phyloP scores from a whole-genome alignment of 257 asterid genomes.

The Capsicum baccatum region DNA sequence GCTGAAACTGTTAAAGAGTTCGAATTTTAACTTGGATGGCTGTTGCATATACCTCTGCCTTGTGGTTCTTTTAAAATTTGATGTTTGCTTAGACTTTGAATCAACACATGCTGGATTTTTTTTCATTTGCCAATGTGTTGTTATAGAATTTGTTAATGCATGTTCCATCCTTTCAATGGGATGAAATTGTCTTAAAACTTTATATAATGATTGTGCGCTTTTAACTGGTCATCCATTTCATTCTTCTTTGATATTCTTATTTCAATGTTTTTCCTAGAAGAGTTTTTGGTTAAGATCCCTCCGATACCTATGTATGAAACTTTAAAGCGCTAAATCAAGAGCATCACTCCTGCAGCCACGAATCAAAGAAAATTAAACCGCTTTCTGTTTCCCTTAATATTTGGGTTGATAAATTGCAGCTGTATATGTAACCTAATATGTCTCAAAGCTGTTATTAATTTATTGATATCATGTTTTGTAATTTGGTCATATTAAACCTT shows the following conservation, averaged over 20 bases:
- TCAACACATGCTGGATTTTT: not conserved
- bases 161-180: constrained; percentile 13
- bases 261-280: constrained; percentile 10
- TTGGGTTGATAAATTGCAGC: constrained; percentile 5
- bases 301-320: constrained; percentile 9
- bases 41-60: not conserved
- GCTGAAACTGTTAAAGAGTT: not conserved
- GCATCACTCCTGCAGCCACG: constrained; percentile 14
- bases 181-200: constrained; percentile 13
- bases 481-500: constrained; percentile 13
- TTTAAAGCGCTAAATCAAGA: not conserved
- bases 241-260: constrained; percentile 9
- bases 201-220: not conserved
- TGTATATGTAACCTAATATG: not conserved
- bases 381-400: constrained; percentile 14
- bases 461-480: not conserved
- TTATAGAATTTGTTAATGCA: not conserved
- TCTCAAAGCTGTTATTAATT: constrained; percentile 13
- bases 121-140: not conserved
- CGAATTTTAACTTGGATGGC: not conserved
- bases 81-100: constrained; percentile 19
- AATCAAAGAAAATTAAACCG: not conserved
- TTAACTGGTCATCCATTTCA: constrained; percentile 21
- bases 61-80: not conserved
- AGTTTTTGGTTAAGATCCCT: constrained; percentile 17